Evolutionary conservation across 2,329 filamentous ascomycete genomes (phyloP), one percentile per base, ranked within the genome.

Genomic region (Trichoderma atroviride): DNA sequence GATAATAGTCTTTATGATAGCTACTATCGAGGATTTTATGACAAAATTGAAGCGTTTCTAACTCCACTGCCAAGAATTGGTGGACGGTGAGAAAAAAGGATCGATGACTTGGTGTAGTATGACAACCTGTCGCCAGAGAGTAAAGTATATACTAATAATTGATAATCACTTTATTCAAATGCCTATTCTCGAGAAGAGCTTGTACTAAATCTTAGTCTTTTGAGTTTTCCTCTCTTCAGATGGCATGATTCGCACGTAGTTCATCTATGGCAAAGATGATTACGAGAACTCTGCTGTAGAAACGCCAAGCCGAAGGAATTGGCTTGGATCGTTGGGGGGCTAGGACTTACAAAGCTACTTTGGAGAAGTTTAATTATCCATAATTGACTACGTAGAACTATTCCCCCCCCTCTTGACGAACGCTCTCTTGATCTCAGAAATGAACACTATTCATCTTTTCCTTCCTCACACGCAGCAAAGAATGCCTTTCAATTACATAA

Each of bases 171-270:
- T n/a, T n/a, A 9, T 9, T 10, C 7, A 43, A 4, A 43, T 4
- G 7, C 7, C 1, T n/a, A n/a, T 43, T 16, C 3, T 1, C 40
- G 7, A 3, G 5, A 5, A n/a, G 16, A 9, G 1, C 6, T n/a
- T 43, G 19, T 43, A n/a, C 6, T 10, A 43, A 43, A 19, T 10
- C 40, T 10, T n/a, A 9, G 2, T 9, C 16, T n/a, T 43, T 9
- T 43, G 19, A 4, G 40, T 0, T 43, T 7, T n/a, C 14, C 16
- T 5, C 35, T 40, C 3, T 40, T 40, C 35, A 40, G 16, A 16
- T 40, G 29, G n/a, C n/a, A n/a, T 4, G 14, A 14, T 40, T 40
- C 35, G 35, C 35, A 5, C 5, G 13, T 5, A 16, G 35, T 3
- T 40, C 35, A 16, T 40, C n/a, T n/a, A 40, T 40, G 5, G 35